phyloP scores from a whole-genome alignment of 2,329 filamentous ascomycete genomes.

The Alternaria brassicicola region DNA sequence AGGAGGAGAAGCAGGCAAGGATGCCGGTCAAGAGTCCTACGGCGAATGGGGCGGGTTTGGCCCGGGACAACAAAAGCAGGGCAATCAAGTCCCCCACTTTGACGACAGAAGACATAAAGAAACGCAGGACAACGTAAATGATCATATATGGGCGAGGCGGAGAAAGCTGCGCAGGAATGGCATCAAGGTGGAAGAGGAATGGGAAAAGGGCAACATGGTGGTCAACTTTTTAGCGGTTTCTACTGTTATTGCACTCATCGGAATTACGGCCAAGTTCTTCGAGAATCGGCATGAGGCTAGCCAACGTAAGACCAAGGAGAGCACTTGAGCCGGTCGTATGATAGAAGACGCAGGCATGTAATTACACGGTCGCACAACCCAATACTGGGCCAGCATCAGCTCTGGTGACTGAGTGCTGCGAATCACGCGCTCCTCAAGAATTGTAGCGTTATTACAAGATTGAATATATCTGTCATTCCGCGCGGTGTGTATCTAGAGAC shows the following conservation, averaged over 20 bases:
- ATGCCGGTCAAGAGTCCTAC: constrained; percentile 39
- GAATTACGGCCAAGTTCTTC: constrained; percentile 28
- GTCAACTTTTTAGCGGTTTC: constrained; percentile 40
- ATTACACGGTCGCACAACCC: not conserved
- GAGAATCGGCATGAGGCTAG: constrained; percentile 15
- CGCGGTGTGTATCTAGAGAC: too few relatives aligned
- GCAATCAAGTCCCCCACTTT: constrained; percentile 71
- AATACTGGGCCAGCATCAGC: not conserved
- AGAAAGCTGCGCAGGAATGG: constrained; percentile 19
- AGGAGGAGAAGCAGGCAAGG: constrained; percentile 12
- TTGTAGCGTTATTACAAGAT: too few relatives aligned
- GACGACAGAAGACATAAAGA: constrained; percentile 73
- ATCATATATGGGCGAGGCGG: constrained; percentile 55
- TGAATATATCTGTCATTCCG: too few relatives aligned
- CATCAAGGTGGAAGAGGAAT: constrained; percentile 28
- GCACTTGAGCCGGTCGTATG: not conserved
- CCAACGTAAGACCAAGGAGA: constrained; percentile 6
- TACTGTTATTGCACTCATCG: constrained; percentile 34
- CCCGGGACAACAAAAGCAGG: constrained; percentile 60
- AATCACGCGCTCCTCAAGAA: too few relatives aligned
- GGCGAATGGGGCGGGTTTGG: constrained; percentile 61
- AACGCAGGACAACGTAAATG: constrained; percentile 72
- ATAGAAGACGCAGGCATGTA: not conserved
- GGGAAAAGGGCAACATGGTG: constrained; percentile 34
- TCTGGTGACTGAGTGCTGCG: too few relatives aligned